phyloP scores from a whole-genome alignment of 805 yeast genomes.

The Saccharomycopsis vini region DNA sequence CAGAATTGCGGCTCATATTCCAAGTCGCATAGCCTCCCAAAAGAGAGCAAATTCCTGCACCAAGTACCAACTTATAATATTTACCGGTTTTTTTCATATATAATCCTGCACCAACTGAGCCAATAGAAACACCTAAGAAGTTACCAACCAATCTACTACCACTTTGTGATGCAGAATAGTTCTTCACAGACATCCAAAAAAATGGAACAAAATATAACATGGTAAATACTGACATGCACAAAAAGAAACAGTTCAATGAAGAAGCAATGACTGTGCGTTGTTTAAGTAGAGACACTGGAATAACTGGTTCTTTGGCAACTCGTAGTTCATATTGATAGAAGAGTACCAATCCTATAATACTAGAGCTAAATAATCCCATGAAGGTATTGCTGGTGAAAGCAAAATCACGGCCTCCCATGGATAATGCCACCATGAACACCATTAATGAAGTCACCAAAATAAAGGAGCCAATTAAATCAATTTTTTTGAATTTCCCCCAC shows the following conservation, averaged over 20 bases:
- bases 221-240: constrained; percentile 59
- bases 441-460: constrained; percentile 50
- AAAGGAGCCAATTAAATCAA: constrained; percentile 61
- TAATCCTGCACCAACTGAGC: constrained; percentile 59
- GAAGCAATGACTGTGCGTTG: constrained; percentile 56
- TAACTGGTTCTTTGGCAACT: constrained; percentile 53
- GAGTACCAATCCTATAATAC: constrained; percentile 27
- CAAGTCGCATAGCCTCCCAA: constrained; percentile 37
- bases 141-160: constrained; percentile 50
- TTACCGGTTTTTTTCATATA: constrained; percentile 62
- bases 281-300: constrained; percentile 51
- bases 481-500: constrained; percentile 41
- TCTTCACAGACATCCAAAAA: constrained; percentile 47
- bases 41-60: constrained; percentile 35
- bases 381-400: constrained; percentile 39
- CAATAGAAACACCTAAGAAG: constrained; percentile 57
- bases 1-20: constrained; percentile 16
- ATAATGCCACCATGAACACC: constrained; percentile 52
- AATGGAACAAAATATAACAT: constrained; percentile 65
- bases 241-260: constrained; percentile 60
- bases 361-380: constrained; percentile 25
- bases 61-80: constrained; percentile 41
- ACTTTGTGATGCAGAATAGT: constrained; percentile 43
- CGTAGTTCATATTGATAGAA: constrained; percentile 46
- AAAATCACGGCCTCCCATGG: constrained; percentile 53